Conservation (phyloP, 805 yeast species). For the Hanseniaspora meyeri region DNA sequence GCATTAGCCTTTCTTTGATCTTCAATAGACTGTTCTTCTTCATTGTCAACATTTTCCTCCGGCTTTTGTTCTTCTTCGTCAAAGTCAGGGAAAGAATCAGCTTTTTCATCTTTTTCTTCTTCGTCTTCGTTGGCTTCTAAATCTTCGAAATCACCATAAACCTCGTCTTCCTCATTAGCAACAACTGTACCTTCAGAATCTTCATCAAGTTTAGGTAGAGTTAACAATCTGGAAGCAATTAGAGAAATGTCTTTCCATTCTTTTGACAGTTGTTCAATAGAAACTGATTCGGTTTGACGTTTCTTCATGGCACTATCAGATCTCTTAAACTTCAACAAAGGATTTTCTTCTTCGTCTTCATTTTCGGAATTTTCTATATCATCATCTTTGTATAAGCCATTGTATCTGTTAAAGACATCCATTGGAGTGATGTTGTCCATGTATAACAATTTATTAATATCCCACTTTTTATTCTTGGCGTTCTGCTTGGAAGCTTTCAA, state of each 20-base stretch:
- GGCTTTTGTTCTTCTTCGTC: slow-evolving; percentile 32
- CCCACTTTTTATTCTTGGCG: slow-evolving; percentile 47
- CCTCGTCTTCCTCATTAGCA: slow-evolving; percentile 35
- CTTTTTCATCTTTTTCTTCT: slow-evolving; percentile 36
- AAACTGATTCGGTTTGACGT: slow-evolving; percentile 27
- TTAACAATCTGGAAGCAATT: slow-evolving; percentile 26
- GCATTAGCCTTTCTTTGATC: slow-evolving; percentile 74
- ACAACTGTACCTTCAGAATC: slow-evolving; percentile 23
- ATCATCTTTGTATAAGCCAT: slow-evolving; percentile 36
- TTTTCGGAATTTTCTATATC: slow-evolving; percentile 34
- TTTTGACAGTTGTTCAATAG: slow-evolving; percentile 23
- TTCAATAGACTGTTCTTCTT: slow-evolving; percentile 42
- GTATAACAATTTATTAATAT: slow-evolving; percentile 69
- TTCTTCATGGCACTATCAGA: slow-evolving; percentile 24
- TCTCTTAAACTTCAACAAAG: slow-evolving; percentile 6
- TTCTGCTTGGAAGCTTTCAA: slow-evolving; percentile 28
- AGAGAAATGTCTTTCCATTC: slow-evolving; percentile 24
- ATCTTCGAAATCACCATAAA: slow-evolving; percentile 48
- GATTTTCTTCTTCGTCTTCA: slow-evolving; percentile 31
- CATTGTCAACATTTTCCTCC: slow-evolving; percentile 20
- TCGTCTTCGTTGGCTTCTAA: slow-evolving; percentile 34
- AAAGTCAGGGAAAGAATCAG: slow-evolving; percentile 30
- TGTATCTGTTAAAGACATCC: slow-evolving; percentile 66
- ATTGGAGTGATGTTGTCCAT: slow-evolving; percentile 63
- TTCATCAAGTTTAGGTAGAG: slow-evolving; percentile 24